Evolutionary conservation across 345 rosid species (phyloP), one percentile per base, ranked within the genome.

Genomic region (Pelargonium nanum): DNA sequence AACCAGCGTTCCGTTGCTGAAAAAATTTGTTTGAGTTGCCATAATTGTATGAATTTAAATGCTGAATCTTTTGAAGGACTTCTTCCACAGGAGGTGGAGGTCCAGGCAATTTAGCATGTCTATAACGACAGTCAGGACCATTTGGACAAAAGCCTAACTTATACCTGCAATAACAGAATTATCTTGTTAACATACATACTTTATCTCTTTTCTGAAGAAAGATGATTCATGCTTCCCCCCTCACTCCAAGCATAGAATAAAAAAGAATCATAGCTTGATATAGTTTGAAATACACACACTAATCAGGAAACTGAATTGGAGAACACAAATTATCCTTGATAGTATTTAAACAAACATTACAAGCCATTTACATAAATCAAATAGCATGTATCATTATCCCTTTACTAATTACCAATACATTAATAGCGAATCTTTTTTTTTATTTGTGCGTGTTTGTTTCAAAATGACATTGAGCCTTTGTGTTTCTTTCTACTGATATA

Each of bases 71-170:
- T 67, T 83, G 99, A 75, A 90, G 86, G 67, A 83, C 91, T 88
- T 90, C 97, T 74, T 83, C 97, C 55, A 88, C 96, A 0, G 96
- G 61, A 60, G 99, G 99, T 61, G 95, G 96, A 65, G 99, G 96
- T 68, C 95, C 97, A 63, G 95, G 83, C 62, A 84, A 68, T 80
- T 94, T 90, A 2, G 88, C 96, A 65, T 94, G 99, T 81, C 97
- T 82, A 56, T 90, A 94, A 24, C 97, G 83, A 67, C 97, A 94
- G 61, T 90, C 97, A 51, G 93, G 85, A 77, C 97, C 99, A 78
- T 90, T 90, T 45, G 99, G 99, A 75, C 99, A 90, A 75, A 94
- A 94, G 15, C 99, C 99, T 52, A 90, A 70, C 84, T 94, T 94
- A 77, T 86, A 94, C 99, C 97, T 94, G 70, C 62, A 75, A 64